These are phyloP conservation scores for Macadamia tetraphylla DNA, from an alignment of 164 flowering plant genomes.

Conservation along the genomic window DNA sequence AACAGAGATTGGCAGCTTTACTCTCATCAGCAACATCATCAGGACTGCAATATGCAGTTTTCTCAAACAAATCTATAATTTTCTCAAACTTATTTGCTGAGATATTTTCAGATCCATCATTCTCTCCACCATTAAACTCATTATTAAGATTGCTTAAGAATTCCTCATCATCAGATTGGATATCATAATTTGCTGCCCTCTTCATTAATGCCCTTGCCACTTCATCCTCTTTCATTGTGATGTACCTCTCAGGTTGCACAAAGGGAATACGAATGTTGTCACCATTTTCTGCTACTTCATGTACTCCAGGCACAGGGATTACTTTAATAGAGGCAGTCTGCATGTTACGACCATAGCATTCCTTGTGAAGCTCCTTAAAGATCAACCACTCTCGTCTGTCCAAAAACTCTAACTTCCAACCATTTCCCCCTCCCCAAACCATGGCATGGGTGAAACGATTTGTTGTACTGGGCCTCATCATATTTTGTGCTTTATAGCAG, in stretches of 20 bases:
- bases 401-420: slow-evolving; percentile 83
- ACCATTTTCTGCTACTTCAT: slow-evolving; percentile 39
- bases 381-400: slow-evolving; percentile 57
- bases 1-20: slow-evolving; percentile 29
- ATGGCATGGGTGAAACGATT: slow-evolving; percentile 67
- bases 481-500: slow-evolving; percentile 40
- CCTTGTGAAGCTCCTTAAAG: slow-evolving; percentile 74
- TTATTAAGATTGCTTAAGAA: slow-evolving; percentile 57
- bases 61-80: slow-evolving; percentile 71
- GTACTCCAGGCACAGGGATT: slow-evolving; percentile 81
- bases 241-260: slow-evolving; percentile 55
- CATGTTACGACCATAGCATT: slow-evolving; percentile 55
- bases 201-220: slow-evolving; percentile 54
- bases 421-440: slow-evolving; percentile 53
- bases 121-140: slow-evolving; percentile 16
- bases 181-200: slow-evolving; percentile 58
- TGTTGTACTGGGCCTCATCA: slow-evolving; percentile 46
- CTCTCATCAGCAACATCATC: slow-evolving; percentile 49
- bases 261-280: slow-evolving; percentile 25
- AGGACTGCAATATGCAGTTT: slow-evolving; percentile 42
- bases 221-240: slow-evolving; percentile 49
- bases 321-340: slow-evolving; percentile 27
- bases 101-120: slow-evolving; percentile 25
- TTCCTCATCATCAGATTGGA: slow-evolving; percentile 82
- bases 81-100: slow-evolving; percentile 63